Evolutionary conservation across 2,329 filamentous ascomycete species (phyloP).

Genomic region (Ceratocystis cacaofunesta): DNA sequence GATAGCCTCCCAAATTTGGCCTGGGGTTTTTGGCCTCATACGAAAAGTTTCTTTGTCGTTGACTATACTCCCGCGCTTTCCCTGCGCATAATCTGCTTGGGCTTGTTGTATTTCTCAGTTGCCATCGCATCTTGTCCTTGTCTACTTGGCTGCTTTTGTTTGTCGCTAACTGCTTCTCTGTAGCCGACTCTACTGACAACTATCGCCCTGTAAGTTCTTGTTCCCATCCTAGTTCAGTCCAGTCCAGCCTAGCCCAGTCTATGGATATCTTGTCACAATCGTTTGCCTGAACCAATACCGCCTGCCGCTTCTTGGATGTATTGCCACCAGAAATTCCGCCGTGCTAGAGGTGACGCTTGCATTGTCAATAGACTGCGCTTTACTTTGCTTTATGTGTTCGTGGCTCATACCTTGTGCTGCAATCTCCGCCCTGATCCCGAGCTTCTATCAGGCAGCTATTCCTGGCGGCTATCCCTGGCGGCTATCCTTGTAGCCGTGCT

Average conservation of each 20-base stretch:
- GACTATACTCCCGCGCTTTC: background rate
- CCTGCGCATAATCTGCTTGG: background rate
- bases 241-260: too few species aligned
- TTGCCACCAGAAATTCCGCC: background rate
- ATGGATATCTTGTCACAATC: too few species aligned
- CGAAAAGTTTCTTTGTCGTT: background rate
- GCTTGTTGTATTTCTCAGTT: background rate
- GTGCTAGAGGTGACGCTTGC: background rate
- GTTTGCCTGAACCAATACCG: background rate
- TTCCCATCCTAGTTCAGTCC: background rate
- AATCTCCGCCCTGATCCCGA: background rate
- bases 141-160: background rate
- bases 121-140: background rate
- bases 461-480: background rate
- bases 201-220: conserved; percentile 42
- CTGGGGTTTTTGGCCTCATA: background rate
- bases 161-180: conserved; percentile 27
- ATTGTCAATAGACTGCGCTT: background rate
- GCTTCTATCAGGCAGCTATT: background rate
- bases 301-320: background rate
- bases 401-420: background rate
- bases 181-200: conserved; percentile 46
- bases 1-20: background rate
- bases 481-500: too few species aligned
- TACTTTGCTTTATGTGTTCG: background rate